Conservation (phyloP, 305 asterid genomes). For the Fraxinus paxiana region DNA sequence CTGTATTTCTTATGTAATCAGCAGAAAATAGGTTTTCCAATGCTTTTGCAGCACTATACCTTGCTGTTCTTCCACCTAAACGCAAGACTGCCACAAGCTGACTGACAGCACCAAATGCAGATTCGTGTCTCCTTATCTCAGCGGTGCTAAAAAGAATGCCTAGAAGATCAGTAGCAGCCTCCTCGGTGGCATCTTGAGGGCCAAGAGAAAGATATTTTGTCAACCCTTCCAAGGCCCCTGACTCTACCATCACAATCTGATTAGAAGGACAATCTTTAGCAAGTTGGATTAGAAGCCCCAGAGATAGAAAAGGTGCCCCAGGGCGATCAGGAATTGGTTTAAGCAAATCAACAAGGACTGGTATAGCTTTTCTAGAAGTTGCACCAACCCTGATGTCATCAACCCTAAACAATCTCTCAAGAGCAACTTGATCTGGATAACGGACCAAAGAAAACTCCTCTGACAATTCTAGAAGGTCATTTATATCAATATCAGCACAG, state of each 20-base stretch:
- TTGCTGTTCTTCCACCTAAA: conserved; percentile 95
- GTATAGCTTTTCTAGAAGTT: conserved; percentile 93
- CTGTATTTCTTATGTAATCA: conserved; percentile 97
- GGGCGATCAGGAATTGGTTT: conserved; percentile 99
- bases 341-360: conserved; percentile 95
- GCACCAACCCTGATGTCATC: conserved; percentile 96
- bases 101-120: conserved; percentile 94
- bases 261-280: conserved; percentile 79
- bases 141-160: conserved; percentile 93
- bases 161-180: conserved; percentile 95
- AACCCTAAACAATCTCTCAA: conserved; percentile 91
- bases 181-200: conserved; percentile 95
- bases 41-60: conserved; percentile 98
- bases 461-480: conserved; percentile 75
- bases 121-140: conserved; percentile 91
- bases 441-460: conserved; percentile 77
- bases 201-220: conserved; percentile 93
- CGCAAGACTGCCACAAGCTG: conserved; percentile 96
- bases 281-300: conserved; percentile 88
- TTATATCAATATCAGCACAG: conserved; percentile 79
- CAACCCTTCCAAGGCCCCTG: conserved; percentile 94
- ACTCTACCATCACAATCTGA: conserved; percentile 90
- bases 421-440: conserved; percentile 94
- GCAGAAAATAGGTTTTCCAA: conserved; percentile 92
- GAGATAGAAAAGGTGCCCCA: conserved; percentile 92